A percentile compares a stretch with the other conserved stretches of the same genome.
Evolutionary conservation across 345 rosid species (phyloP).

Genomic region (Citrus glauca): DNA sequence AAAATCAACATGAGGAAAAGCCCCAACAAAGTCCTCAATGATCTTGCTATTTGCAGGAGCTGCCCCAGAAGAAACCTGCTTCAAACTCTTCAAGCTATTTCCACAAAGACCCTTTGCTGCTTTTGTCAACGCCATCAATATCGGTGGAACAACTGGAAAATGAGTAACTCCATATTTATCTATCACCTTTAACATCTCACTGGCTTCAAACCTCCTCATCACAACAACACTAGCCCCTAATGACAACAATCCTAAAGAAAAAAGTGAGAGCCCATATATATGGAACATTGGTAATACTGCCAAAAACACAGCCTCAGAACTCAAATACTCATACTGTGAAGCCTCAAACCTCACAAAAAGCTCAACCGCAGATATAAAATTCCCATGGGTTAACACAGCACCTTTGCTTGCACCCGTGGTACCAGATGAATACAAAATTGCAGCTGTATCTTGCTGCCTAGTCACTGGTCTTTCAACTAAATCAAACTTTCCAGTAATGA

Average conservation of each 20-base stretch:
- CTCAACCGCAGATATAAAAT: slow-evolving; percentile 62
- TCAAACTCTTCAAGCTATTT: slow-evolving; percentile 51
- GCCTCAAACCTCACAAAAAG: slow-evolving; percentile 80
- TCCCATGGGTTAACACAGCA: slow-evolving; percentile 65
- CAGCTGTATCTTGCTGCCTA: slow-evolving; percentile 75
- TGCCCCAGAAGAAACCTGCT: slow-evolving; percentile 85
- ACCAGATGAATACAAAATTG: slow-evolving; percentile 77
- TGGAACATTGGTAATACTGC: slow-evolving; percentile 79
- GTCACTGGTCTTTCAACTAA: slow-evolving; percentile 31
- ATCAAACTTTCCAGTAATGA: slow-evolving; percentile 27
- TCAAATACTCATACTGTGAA: slow-evolving; percentile 47
- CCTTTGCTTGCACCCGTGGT: slow-evolving; percentile 87
- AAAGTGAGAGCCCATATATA: slow-evolving; percentile 69
- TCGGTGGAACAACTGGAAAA: slow-evolving; percentile 77
- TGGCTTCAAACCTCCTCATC: slow-evolving; percentile 57
- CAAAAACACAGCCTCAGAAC: slow-evolving; percentile 51
- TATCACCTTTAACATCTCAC: slow-evolving; percentile 43
- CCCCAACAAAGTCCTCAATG: slow-evolving; percentile 49
- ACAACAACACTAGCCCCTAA: slow-evolving; percentile 66
- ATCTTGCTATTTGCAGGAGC: slow-evolving; percentile 52
- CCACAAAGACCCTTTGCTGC: slow-evolving; percentile 31
- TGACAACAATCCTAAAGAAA: slow-evolving; percentile 56
- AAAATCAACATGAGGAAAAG: slow-evolving; percentile 64
- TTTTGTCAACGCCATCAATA: slow-evolving; percentile 49
- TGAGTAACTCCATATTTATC: slow-evolving; percentile 59